Evolutionary conservation across 371 early-diverging fungal species (phyloP).

Genomic region (Fennellomyces sp.): DNA sequence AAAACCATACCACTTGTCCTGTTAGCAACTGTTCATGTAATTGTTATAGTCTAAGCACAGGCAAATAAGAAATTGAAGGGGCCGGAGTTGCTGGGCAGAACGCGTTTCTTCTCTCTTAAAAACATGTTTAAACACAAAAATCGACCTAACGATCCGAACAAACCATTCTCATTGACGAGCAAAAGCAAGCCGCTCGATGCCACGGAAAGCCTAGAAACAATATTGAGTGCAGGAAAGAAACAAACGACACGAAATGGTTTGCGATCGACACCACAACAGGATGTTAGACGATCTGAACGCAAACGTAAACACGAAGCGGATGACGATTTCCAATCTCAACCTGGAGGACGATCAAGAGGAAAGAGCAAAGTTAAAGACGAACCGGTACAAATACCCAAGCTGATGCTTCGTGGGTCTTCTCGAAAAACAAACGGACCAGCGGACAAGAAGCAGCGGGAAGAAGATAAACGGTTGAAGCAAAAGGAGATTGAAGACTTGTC

Average conservation of each 20-base stretch:
- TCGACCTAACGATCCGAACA: background rate
- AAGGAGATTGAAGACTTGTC: background rate
- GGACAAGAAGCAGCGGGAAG: background rate
- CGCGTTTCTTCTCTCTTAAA: background rate
- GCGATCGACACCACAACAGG: background rate
- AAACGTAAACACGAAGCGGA: background rate
- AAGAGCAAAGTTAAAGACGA: background rate
- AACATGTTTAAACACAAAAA: background rate
- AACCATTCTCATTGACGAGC: background rate
- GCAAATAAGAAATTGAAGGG: background rate
- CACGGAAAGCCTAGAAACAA: background rate
- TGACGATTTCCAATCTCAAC: background rate
- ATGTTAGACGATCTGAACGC: background rate
- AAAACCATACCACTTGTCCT: slow-evolving; percentile 82
- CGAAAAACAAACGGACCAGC: background rate
- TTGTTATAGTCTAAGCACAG: slow-evolving; percentile 30
- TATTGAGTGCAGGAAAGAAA: background rate
- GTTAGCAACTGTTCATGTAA: slow-evolving; percentile 87
- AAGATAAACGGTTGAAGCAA: background rate
- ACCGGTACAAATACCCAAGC: background rate
- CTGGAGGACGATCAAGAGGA: background rate
- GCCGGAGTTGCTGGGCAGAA: too few species aligned
- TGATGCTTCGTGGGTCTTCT: background rate
- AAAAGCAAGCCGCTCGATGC: background rate
- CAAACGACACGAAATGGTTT: background rate